Evolutionary conservation across 1,284 basidiomycete species (phyloP), one percentile per base, ranked within the genome.

Genomic region (Trichosporon coremiiforme): DNA sequence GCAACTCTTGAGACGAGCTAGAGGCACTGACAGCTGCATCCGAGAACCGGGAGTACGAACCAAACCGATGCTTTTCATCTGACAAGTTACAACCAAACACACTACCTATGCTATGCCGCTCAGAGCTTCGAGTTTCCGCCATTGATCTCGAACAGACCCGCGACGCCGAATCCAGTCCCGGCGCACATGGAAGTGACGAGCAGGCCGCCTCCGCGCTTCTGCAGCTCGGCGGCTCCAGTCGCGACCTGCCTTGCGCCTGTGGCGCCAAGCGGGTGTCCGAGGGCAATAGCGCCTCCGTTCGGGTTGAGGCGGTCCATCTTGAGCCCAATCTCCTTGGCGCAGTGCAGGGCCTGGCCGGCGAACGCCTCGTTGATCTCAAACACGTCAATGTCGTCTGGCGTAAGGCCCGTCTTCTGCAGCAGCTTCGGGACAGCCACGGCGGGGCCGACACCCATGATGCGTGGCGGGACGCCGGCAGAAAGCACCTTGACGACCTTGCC

Each of bases 141-240:
- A 68, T 72, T 69, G 65, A 65, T 70, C 33, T 68, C 71, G 22
- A 72, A 72, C 20, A 72, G 65, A 17, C 71, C 71, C 0, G 71
- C 71, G 7, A 72, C 71, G 20, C 71, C 71, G 22, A 68, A 70
- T n/a, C 92, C 93, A 20, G 88, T 89, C 15, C 94, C 94, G 77
- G 95, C 91, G 81, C 95, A 96, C 95, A 97, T 97, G 76, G 89
- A 91, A 0, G 93, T 92, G 60, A 92, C 90, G 75, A 95, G 33
- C 7, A 92, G 89, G 87, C 92, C 91, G 71, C 88, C 88, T 62
- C 89, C 86, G 68, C 91, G 86, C 71, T 92, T 87, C 70, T 87
- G 84, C 55, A 94, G 84, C 79, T 94, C 93, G 73, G 90, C 88
- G 29, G 96, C 85, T 12, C 92, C 92, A 0, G 94, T 95, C 15